These are phyloP conservation scores for Ceratobasidium sp. DNA, from an alignment of 1,284 basidiomycete species.

Conservation along the genomic window DNA sequence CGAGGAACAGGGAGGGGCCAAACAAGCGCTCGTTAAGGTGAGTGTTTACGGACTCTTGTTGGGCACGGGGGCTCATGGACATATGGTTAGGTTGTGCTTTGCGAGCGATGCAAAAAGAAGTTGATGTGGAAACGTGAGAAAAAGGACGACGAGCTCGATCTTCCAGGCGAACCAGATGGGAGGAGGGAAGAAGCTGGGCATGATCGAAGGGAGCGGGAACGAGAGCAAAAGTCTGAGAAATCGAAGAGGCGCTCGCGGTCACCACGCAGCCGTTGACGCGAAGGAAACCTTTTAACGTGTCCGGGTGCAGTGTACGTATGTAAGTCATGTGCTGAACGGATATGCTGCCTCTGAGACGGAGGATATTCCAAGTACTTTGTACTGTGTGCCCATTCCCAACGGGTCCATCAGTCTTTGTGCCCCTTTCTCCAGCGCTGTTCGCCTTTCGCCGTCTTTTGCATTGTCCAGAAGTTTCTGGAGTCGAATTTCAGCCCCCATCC, in stretches of 20 bases:
- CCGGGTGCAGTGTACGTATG: not conserved
- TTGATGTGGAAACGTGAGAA: constrained; percentile 85
- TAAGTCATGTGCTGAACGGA: constrained; percentile 5
- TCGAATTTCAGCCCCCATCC: constrained; percentile 74
- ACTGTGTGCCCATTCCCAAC: constrained; percentile 66
- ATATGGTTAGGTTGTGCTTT: constrained; percentile 69
- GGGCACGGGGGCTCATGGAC: not conserved
- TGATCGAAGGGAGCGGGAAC: constrained; percentile 22
- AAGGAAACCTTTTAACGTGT: not conserved
- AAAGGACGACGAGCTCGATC: constrained; percentile 53
- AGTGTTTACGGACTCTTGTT: not conserved
- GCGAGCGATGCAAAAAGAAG: constrained; percentile 79
- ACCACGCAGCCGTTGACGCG: constrained; percentile 19
- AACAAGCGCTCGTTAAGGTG: constrained; percentile 83
- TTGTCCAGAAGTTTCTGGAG: constrained; percentile 65
- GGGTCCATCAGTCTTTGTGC: constrained; percentile 63
- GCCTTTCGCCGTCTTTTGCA: constrained; percentile 62
- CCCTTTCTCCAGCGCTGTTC: constrained; percentile 57
- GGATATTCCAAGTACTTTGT: constrained; percentile 63
- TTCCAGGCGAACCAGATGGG: constrained; percentile 42
- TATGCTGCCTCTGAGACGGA: constrained; percentile 45
- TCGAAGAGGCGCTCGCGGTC: constrained; percentile 40
- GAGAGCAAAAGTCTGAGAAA: constrained; percentile 27
- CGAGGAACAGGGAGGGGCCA: constrained; percentile 76
- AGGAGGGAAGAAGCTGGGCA: constrained; percentile 31